These are phyloP conservation scores for Leucosporidium scottii DNA, from an alignment of 768 basidiomycete species.

Conservation along the genomic window DNA sequence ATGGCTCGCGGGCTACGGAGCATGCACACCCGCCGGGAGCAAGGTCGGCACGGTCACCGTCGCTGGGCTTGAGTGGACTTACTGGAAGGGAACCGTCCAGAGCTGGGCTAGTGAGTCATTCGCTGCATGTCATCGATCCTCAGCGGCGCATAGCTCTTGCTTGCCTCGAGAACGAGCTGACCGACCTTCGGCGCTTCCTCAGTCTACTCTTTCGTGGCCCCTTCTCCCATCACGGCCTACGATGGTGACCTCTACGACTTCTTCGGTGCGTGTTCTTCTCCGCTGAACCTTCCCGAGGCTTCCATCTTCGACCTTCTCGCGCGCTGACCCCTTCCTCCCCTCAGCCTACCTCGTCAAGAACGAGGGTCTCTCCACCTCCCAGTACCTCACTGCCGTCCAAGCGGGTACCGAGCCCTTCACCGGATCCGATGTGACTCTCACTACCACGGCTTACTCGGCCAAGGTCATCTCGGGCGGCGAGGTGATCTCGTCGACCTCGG, in stretches of 20 bases:
- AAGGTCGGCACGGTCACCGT: background rate
- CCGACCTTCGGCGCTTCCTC: background rate
- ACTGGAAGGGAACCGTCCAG: slow-evolving; percentile 1
- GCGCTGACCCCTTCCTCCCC: background rate
- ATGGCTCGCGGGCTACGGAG: background rate
- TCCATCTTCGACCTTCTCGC: background rate
- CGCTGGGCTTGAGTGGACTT: background rate
- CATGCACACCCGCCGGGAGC: background rate
- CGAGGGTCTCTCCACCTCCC: background rate
- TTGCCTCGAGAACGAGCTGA: background rate
- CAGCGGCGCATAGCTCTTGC: background rate
- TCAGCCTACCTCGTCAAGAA: background rate
- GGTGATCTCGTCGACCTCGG: no score
- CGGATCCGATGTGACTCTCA: background rate
- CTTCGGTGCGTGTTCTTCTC: background rate
- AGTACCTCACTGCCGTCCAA: background rate
- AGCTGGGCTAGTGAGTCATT: background rate
- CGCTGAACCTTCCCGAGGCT: no score
- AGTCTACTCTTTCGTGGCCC: background rate
- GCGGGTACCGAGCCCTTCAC: slow-evolving; percentile 1
- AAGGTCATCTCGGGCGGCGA: background rate
- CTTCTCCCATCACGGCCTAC: background rate
- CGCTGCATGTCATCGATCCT: background rate
- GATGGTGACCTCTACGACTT: background rate
- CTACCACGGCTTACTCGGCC: background rate